Conservation (phyloP, 1,284 basidiomycete species). For the Agaricales sp. region DNA sequence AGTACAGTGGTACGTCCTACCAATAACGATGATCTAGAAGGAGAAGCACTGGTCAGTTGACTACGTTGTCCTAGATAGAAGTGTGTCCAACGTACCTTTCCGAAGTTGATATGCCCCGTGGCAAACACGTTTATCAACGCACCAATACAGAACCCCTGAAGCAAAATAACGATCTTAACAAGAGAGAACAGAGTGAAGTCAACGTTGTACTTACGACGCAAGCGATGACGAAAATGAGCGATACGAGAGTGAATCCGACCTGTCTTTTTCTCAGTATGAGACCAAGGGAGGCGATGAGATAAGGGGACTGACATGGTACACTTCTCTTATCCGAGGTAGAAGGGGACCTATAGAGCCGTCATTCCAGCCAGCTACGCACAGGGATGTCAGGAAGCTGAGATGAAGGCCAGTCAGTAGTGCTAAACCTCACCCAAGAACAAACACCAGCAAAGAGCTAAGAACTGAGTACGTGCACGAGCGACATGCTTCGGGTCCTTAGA, state of each 20-base stretch:
- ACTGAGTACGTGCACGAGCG: too few species aligned
- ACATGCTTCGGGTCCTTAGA: too few species aligned
- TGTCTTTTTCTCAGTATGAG: neutral
- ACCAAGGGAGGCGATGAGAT: too few species aligned
- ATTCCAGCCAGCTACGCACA: constrained; percentile 13
- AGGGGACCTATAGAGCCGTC: constrained; percentile 12
- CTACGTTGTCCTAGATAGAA: too few species aligned
- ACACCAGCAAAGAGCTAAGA: too few species aligned
- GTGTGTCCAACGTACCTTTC: constrained; percentile 8
- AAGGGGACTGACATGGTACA: constrained; percentile 8
- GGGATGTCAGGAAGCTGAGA: too few species aligned
- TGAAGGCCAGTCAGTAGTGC: too few species aligned
- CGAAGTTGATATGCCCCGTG: constrained; percentile 7
- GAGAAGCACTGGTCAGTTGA: neutral
- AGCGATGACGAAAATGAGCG: constrained; percentile 9
- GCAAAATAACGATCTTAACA: neutral
- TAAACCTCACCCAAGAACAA: too few species aligned
- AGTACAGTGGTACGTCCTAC: neutral
- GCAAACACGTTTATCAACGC: constrained; percentile 7
- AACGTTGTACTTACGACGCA: constrained; percentile 9
- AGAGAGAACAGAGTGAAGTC: neutral
- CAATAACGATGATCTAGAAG: neutral
- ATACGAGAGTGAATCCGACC: constrained; percentile 10
- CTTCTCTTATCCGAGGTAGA: constrained; percentile 10
- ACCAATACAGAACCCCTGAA: constrained; percentile 8